A percentile compares a stretch with the other conserved stretches of the same genome.
phyloP scores from a whole-genome alignment of 305 asterid species.

The Plantago rigida region DNA sequence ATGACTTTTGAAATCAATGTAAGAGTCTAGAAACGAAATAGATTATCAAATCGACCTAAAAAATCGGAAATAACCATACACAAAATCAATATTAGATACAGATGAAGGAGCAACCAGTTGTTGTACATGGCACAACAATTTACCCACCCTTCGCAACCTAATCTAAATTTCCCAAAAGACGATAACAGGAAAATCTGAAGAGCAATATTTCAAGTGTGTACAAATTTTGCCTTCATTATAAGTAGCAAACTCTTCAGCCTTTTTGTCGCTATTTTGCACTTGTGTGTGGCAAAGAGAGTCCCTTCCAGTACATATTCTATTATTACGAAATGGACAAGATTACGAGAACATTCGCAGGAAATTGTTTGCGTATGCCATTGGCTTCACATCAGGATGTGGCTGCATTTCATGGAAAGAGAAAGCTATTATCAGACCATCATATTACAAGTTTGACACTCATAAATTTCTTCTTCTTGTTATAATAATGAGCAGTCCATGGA shows the following conservation, averaged over 20 bases:
- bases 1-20: too few species aligned
- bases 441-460: not conserved
- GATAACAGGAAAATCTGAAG: conserved; percentile 17
- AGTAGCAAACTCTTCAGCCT: conserved; percentile 25
- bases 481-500: not conserved
- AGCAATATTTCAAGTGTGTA: conserved; percentile 13
- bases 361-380: conserved; percentile 97
- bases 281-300: conserved; percentile 22
- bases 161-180: conserved; percentile 21
- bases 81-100: conserved; percentile 28
- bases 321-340: conserved; percentile 18
- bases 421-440: not conserved
- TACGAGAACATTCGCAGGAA: conserved; percentile 79
- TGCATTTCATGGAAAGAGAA: conserved; percentile 33
- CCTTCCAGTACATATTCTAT: conserved; percentile 21
- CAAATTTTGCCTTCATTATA: conserved; percentile 27
- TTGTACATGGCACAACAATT: conserved; percentile 23
- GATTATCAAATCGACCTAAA: not conserved
- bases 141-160: conserved; percentile 23
- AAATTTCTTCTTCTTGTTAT: not conserved
- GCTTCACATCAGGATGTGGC: conserved; percentile 97
- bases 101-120: conserved; percentile 22
- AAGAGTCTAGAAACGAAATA: not conserved
- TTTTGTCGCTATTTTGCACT: conserved; percentile 30
- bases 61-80: conserved; percentile 26